A percentile compares a stretch with the other conserved stretches of the same genome.
Evolutionary conservation across 2,329 filamentous ascomycete genomes (phyloP).

Genomic region (Raffaelea albimanens): DNA sequence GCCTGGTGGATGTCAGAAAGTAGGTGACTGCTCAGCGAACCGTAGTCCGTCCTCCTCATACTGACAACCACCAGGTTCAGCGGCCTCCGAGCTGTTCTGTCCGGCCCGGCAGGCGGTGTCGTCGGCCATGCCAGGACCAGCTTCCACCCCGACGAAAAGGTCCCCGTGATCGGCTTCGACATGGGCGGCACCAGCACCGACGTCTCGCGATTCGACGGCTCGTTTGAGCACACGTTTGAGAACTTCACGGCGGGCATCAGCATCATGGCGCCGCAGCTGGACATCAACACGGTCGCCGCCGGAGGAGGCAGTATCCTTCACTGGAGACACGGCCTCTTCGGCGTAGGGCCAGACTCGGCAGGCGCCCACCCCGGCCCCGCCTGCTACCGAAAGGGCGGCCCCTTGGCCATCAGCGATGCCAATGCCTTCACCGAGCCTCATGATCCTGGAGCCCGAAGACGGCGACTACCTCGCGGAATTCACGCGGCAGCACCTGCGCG

Average conservation of each 20-base stretch:
- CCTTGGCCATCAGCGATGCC: conserved; percentile 58
- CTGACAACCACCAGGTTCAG: conserved; percentile 6
- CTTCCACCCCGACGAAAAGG: not conserved
- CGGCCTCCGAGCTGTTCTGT: conserved; percentile 39
- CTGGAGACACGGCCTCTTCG: conserved; percentile 57
- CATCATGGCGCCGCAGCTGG: conserved; percentile 81
- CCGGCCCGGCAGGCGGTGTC: conserved; percentile 43
- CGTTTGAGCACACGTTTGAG: conserved; percentile 61
- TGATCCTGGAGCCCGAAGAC: no score
- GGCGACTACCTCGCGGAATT: conserved; percentile 39
- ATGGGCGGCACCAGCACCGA: conserved; percentile 88
- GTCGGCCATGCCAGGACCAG: conserved; percentile 66
- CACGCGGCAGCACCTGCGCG: conserved; percentile 57
- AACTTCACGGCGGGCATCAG: conserved; percentile 69
- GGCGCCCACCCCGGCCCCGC: conserved; percentile 58
- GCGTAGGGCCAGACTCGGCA: conserved; percentile 63
- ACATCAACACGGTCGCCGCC: conserved; percentile 89
- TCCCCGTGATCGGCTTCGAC: conserved; percentile 1
- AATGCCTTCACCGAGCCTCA: conserved; percentile 45
- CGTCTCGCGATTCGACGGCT: conserved; percentile 71
- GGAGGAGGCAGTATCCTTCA: conserved; percentile 63
- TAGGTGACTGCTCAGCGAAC: not conserved
- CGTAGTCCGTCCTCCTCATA: no score
- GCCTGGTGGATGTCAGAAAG: not conserved
- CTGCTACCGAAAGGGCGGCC: conserved; percentile 59